These are phyloP conservation scores for Buxus sempervirens DNA, from an alignment of 164 flowering plant genomes.

Conservation along the genomic window DNA sequence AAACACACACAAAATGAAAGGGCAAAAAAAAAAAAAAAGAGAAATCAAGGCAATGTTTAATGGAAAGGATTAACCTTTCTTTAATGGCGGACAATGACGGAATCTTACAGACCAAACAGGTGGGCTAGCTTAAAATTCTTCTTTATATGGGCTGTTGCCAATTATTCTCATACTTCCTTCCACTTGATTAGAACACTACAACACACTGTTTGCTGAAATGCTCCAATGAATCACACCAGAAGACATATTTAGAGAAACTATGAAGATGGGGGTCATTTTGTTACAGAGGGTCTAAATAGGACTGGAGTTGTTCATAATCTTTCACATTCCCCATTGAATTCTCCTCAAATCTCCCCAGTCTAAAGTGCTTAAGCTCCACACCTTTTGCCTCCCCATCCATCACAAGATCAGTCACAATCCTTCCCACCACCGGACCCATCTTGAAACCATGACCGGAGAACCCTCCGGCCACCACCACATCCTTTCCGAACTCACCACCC, in stretches of 20 bases:
- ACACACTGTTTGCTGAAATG: no score
- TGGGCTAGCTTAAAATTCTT: no score
- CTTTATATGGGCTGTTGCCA: no score
- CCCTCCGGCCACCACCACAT: constrained; percentile 82
- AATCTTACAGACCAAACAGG: no score
- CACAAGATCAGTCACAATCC: constrained; percentile 63
- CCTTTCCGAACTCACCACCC: constrained; percentile 77
- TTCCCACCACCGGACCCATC: constrained; percentile 83
- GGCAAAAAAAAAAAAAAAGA: no score
- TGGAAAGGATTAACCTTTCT: no score
- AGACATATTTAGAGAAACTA: not conserved
- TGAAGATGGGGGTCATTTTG: not conserved
- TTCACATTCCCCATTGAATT: constrained; percentile 72
- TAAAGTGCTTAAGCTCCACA: constrained; percentile 58
- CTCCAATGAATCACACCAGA: no score
- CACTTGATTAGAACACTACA: no score
- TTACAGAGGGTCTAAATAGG: not conserved
- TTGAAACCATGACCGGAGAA: constrained; percentile 99
- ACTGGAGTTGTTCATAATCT: constrained; percentile 52
- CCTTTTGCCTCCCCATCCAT: constrained; percentile 47
- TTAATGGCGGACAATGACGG: no score
- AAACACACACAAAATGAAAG: no score
- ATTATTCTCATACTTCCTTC: no score
- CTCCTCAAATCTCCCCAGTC: constrained; percentile 55
- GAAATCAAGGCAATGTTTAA: no score